Evolutionary conservation across 306 rosid genomes (phyloP).

Genomic region (Pyrus betulifolia): DNA sequence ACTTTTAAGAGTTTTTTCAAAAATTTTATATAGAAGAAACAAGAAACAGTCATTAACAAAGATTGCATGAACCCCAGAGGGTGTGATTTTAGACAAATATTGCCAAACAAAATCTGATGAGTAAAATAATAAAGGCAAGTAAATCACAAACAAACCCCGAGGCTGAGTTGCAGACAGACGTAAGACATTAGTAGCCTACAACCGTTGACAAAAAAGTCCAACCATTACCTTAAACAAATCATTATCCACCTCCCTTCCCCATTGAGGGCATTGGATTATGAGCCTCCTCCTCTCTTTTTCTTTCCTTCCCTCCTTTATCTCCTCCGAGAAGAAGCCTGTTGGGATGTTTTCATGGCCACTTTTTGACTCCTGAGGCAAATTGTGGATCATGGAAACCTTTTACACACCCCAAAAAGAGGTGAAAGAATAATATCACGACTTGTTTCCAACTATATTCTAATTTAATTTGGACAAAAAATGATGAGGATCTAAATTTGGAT

Average conservation of each 20-base stretch:
- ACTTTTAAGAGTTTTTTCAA: too few relatives aligned
- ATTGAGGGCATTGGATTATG: conserved; percentile 37
- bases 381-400: conserved; percentile 49
- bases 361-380: conserved; percentile 66
- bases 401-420: conserved; percentile 28
- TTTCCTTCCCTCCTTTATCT: conserved; percentile 25
- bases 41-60: neutral
- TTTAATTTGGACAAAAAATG: too few relatives aligned
- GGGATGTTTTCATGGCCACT: conserved; percentile 31
- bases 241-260: conserved; percentile 27
- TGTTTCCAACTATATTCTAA: neutral
- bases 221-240: conserved; percentile 30
- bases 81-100: neutral
- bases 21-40: neutral
- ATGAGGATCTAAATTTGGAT: too few relatives aligned
- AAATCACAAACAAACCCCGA: neutral
- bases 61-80: neutral
- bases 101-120: neutral
- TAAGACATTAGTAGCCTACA: conserved; percentile 20
- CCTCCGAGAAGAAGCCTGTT: conserved; percentile 40
- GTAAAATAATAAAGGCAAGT: neutral
- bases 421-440: conserved; percentile 35
- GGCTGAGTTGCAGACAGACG: conserved; percentile 10
- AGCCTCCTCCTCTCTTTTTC: conserved; percentile 19
- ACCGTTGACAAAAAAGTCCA: conserved; percentile 30